phyloP scores from a whole-genome alignment of 495 filamentous ascomycete genomes.

The Xylaria telfairii region DNA sequence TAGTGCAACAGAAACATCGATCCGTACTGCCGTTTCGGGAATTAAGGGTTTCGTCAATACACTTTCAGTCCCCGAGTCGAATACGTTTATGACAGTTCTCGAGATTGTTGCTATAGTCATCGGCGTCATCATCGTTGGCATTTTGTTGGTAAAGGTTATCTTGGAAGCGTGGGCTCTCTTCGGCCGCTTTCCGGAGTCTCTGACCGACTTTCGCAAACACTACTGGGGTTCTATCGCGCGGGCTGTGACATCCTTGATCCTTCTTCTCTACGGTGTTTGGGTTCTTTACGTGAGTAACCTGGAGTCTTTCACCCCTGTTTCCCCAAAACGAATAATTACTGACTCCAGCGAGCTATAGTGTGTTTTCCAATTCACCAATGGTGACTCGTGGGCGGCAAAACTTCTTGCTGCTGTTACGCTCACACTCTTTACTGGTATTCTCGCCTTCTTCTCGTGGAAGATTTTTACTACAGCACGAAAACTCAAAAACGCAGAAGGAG shows the following conservation, averaged over 20 bases:
- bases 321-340: no score
- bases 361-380: conserved; percentile 90
- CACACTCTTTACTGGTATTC: conserved; percentile 74
- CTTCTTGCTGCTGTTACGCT: conserved; percentile 83
- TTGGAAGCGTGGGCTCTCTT: conserved; percentile 92
- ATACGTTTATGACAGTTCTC: conserved; percentile 96
- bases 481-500: conserved; percentile 77
- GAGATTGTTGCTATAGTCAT: conserved; percentile 88
- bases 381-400: conserved; percentile 97
- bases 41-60: conserved; percentile 79
- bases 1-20: conserved; percentile 30
- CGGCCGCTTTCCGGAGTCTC: conserved; percentile 80
- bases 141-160: conserved; percentile 89
- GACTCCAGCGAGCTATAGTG: no score
- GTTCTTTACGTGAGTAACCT: no score
- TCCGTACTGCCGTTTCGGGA: conserved; percentile 62
- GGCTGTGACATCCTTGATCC: conserved; percentile 87
- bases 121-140: conserved; percentile 81
- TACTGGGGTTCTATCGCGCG: conserved; percentile 92
- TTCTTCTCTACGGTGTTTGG: conserved; percentile 94
- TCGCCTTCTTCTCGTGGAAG: conserved; percentile 79
- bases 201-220: conserved; percentile 87
- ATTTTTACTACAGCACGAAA: conserved; percentile 79
- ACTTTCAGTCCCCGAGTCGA: conserved; percentile 80
- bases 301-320: no score